Conservation (phyloP, 176 grass and related monocot species). For the Pontederia paniculata region DNA sequence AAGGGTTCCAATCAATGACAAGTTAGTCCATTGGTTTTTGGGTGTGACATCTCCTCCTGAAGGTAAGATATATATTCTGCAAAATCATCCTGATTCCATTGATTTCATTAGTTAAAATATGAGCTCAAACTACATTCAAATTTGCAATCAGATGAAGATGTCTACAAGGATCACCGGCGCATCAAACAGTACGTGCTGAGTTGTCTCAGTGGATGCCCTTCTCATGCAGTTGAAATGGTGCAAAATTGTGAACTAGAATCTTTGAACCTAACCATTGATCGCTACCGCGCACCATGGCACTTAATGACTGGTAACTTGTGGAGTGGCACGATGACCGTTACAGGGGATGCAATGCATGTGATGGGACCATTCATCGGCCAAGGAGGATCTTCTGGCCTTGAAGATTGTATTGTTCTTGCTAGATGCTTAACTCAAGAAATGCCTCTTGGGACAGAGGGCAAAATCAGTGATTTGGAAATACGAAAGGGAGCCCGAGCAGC, state of each 20-base stretch:
- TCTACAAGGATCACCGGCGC: background rate
- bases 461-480: constrained; percentile 2
- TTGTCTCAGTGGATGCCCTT: constrained; percentile 14
- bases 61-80: constrained; percentile 1
- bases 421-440: constrained; percentile 22
- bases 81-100: background rate
- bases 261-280: constrained; percentile 14
- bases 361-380: constrained; percentile 42
- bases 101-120: background rate
- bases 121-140: background rate
- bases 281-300: constrained; percentile 36
- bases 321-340: constrained; percentile 24
- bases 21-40: no score
- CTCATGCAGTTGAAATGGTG: constrained; percentile 22
- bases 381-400: constrained; percentile 28
- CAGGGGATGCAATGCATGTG: no score
- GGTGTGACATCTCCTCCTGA: background rate
- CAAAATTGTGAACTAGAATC: constrained; percentile 13
- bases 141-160: background rate
- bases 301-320: constrained; percentile 12
- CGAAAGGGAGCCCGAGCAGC: constrained; percentile 13
- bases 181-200: constrained; percentile 5
- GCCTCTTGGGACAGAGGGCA: no score
- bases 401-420: constrained; percentile 35
- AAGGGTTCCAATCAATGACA: constrained; percentile 21